Evolutionary conservation across 306 rosid genomes (phyloP), one percentile per base, ranked within the genome.

Genomic region (Begonia loranthoides): DNA sequence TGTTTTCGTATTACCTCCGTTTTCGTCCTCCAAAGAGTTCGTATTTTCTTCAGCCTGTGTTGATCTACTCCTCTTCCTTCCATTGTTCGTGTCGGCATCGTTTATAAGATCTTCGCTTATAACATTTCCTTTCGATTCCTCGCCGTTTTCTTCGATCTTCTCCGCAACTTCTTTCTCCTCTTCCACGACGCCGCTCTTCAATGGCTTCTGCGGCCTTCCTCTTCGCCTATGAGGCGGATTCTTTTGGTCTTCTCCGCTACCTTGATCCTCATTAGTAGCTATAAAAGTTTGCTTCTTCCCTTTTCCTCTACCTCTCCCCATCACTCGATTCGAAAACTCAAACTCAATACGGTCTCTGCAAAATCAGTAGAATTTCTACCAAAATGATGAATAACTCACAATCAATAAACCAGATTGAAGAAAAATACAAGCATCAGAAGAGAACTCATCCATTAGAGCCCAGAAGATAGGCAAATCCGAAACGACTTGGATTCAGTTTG

Each of bases 41-140:
- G 63, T 48, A 4, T 28, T 74, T 53, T 74, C 80, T 58, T 69
- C 70, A 22, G 51, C 73, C 58, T 69, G 80, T 48, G 64, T 45
- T 39, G 13, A 39, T 50, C 80, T 71, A 50, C 67, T 75, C 65
- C 73, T 70, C 68, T 68, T 75, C 59, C 69, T 74, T 57, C 80
- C 80, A 70, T 74, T 74, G 48, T 74, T 74, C 50, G 62, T 50
- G 12, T 70, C 66, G 36, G 48, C 41, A 60, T 75, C 80, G 48
- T 74, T 66, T 19, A 19, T 19, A 19, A 1, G 22, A 19, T 19
- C 22, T 19, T 28, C 36, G 36, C 5, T 28, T 0, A 28, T 7
- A 47, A 21, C 7, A 36, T 69, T 63, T 34, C 58, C 50, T 33
- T 54, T 50, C 70, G 12, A 21, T 1, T 58, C 66, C 22, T 49